Conservation (phyloP, 306 rosid genomes). For the Quercus gilva region DNA sequence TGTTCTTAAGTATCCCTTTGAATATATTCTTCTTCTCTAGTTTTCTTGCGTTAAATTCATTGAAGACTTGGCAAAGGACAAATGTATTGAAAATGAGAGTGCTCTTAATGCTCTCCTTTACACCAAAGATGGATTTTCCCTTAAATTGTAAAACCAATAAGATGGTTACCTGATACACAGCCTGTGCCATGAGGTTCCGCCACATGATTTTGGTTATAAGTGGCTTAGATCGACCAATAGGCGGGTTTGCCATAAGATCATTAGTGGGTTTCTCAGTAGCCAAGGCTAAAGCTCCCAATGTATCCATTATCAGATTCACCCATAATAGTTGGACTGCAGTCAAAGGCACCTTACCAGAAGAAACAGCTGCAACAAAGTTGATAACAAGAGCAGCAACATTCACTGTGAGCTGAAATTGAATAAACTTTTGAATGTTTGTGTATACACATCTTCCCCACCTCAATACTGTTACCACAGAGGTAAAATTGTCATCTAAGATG, state of each 20-base stretch:
- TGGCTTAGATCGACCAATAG: conserved; percentile 8
- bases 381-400: conserved; percentile 19
- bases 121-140: conserved; percentile 23
- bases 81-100: conserved; percentile 28
- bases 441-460: conserved; percentile 32
- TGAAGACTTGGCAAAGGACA: conserved; percentile 24
- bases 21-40: conserved; percentile 29
- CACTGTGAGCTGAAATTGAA: conserved; percentile 31
- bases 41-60: conserved; percentile 29
- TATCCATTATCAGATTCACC: conserved; percentile 32
- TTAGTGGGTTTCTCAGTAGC: conserved; percentile 24
- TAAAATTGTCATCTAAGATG: conserved; percentile 21
- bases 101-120: conserved; percentile 12
- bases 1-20: conserved; percentile 15
- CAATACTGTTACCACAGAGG: conserved; percentile 16
- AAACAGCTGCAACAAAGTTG: conserved; percentile 20
- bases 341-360: conserved; percentile 19
- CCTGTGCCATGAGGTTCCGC: conserved; percentile 30
- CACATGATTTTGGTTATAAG: conserved; percentile 25
- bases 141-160: conserved; percentile 18
- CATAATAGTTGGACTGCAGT: conserved; percentile 29
- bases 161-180: conserved; percentile 22
- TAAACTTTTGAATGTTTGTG: conserved; percentile 26
- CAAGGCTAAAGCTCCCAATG: conserved; percentile 33
- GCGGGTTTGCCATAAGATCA: conserved; percentile 16